Evolutionary conservation across 2,329 filamentous ascomycete genomes (phyloP).

Genomic region (Claviceps maximensis): DNA sequence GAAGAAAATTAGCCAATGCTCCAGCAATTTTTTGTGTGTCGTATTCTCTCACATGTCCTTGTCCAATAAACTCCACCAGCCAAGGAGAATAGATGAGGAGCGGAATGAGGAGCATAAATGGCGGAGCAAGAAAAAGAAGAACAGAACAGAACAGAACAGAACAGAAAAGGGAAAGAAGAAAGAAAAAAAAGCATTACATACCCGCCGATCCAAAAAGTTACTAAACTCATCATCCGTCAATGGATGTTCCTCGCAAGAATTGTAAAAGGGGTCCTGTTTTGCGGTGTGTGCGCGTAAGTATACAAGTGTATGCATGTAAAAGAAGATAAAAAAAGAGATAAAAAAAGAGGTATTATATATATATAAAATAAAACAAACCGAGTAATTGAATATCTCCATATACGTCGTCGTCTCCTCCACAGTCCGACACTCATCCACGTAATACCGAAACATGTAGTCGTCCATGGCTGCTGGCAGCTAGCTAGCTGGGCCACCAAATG

Average conservation of each 20-base stretch:
- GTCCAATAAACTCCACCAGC: too few species aligned
- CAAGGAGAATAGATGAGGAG: too few species aligned
- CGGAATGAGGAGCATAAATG: too few species aligned
- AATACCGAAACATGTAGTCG: conserved; percentile 41
- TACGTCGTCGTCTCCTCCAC: conserved; percentile 41
- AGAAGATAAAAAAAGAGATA: conserved; percentile 1
- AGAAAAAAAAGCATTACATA: conserved; percentile 19
- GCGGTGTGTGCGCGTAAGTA: neutral
- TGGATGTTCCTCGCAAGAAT: conserved; percentile 37
- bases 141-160: neutral
- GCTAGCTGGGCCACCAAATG: too few species aligned
- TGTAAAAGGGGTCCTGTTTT: conserved; percentile 33
- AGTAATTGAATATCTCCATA: conserved; percentile 46
- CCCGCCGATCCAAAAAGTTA: conserved; percentile 39
- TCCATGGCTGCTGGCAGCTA: too few species aligned
- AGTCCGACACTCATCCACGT: conserved; percentile 33
- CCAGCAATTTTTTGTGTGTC: neutral
- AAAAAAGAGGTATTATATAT: neutral
- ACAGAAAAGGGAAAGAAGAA: neutral
- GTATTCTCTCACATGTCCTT: neutral
- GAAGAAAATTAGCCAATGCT: neutral
- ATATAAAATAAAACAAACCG: conserved; percentile 22
- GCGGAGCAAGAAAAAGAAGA: too few species aligned
- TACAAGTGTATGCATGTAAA: too few species aligned
- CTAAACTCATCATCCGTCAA: conserved; percentile 42